Percentiles rank a stretch among this genome's conserved stretches.
phyloP scores from a whole-genome alignment of 495 filamentous ascomycete genomes.

The Daldinia vernicosa region DNA sequence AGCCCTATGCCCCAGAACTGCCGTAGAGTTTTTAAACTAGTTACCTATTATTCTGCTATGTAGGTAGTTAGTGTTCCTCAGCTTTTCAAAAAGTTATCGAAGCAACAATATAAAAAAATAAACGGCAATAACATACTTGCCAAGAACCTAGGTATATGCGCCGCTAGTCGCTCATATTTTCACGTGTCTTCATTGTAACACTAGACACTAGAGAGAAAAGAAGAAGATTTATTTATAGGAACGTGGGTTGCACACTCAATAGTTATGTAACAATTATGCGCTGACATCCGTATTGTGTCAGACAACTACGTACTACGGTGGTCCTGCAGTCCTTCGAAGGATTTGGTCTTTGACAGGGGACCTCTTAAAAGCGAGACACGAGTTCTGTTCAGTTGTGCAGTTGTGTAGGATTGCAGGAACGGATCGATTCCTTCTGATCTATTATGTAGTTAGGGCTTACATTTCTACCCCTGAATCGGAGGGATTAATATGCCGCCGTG shows the following conservation, averaged over 20 bases:
- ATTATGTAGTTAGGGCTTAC: constrained; percentile 43
- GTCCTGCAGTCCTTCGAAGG: constrained; percentile 9
- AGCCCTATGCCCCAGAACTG: constrained; percentile 40
- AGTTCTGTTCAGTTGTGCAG: constrained; percentile 20
- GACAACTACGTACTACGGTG: constrained; percentile 6
- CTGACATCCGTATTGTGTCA: constrained; percentile 27
- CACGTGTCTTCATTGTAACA: background rate
- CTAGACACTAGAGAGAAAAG: background rate
- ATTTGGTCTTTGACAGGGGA: constrained; percentile 5
- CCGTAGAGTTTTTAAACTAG: constrained; percentile 13
- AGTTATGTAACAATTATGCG: constrained; percentile 26
- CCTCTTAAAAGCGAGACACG: constrained; percentile 15
- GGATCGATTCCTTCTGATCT: constrained; percentile 41
- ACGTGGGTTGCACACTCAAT: constrained; percentile 2
- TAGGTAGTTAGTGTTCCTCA: constrained; percentile 14
- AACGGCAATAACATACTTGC: background rate
- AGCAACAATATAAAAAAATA: constrained; percentile 2
- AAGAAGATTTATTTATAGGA: constrained; percentile 35
- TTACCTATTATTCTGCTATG: background rate
- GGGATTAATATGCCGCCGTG: constrained; percentile 45
- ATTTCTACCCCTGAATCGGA: constrained; percentile 40
- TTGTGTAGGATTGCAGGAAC: constrained; percentile 40
- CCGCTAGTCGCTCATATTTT: background rate
- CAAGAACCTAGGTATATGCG: background rate
- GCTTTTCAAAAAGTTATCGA: constrained; percentile 2